These are phyloP conservation scores for Aphanomyces invadans DNA, from an alignment of 352 stramenopile genomes.

Conservation along the genomic window DNA sequence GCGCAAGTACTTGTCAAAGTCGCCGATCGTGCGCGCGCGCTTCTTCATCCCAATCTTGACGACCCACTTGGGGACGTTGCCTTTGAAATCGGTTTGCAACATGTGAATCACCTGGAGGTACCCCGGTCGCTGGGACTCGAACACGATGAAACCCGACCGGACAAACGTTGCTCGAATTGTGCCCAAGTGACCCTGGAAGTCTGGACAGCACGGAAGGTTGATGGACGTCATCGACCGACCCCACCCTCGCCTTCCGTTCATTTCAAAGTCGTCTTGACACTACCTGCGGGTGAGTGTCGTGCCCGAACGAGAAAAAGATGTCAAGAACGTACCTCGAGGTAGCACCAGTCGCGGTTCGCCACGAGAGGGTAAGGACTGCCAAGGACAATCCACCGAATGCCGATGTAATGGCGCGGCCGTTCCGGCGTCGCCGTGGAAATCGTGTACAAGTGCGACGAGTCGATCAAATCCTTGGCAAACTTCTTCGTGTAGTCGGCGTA, in stretches of 20 bases:
- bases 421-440: constrained; percentile 33
- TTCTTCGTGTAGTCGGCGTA: neutral
- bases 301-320: no score
- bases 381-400: constrained; percentile 55
- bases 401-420: constrained; percentile 36
- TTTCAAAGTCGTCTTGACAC: constrained; percentile 66
- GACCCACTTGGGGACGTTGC: constrained; percentile 38
- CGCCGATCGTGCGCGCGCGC: constrained; percentile 38
- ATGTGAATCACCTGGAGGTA: constrained; percentile 60
- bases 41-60: constrained; percentile 52
- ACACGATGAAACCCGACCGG: constrained; percentile 62
- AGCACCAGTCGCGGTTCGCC: constrained; percentile 63
- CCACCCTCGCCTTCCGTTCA: constrained; percentile 50
- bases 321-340: constrained; percentile 42
- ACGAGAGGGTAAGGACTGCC: constrained; percentile 51
- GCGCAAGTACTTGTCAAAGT: constrained; percentile 44
- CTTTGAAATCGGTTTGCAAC: constrained; percentile 58
- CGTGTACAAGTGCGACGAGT: constrained; percentile 55
- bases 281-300: no score
- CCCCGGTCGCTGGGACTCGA: constrained; percentile 50
- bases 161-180: constrained; percentile 62
- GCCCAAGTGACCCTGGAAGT: constrained; percentile 38
- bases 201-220: constrained; percentile 52
- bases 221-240: constrained; percentile 64
- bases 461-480: constrained; percentile 38